Conservation (phyloP, 164 flowering plant genomes). For the Tetracentron sinense region DNA sequence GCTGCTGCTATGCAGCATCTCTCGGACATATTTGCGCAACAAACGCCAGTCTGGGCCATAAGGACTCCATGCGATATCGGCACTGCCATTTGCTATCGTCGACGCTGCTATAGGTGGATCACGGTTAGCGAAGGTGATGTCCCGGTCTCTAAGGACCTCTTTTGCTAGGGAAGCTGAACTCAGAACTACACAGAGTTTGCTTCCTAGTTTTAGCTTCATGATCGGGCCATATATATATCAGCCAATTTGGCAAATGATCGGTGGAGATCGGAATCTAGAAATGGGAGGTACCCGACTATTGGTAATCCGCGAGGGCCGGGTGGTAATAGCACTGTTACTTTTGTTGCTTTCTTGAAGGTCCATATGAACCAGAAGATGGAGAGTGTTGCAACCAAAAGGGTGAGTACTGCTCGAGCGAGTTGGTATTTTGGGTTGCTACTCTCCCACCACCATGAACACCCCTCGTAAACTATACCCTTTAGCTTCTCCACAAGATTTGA, state of each 20-base stretch:
- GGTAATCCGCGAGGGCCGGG: conserved; percentile 9
- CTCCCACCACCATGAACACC: too few relatives aligned
- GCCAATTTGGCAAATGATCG: conserved; percentile 11
- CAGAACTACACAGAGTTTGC: conserved; percentile 9
- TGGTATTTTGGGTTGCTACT: too few relatives aligned
- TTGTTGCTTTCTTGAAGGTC: too few relatives aligned
- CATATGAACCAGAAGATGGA: too few relatives aligned
- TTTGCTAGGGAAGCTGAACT: conserved; percentile 17
- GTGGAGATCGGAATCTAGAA: conserved; percentile 20
- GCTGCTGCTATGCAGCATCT: conserved; percentile 3
- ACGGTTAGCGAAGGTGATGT: conserved; percentile 15
- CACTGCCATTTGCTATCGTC: conserved; percentile 3
- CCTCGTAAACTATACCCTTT: too few relatives aligned
- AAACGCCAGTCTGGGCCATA: conserved; percentile 7
- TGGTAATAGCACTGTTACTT: too few relatives aligned
- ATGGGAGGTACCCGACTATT: conserved; percentile 23
- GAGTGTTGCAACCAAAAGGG: too few relatives aligned
- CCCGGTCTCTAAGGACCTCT: conserved; percentile 23
- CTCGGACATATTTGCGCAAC: background rate
- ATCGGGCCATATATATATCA: conserved; percentile 24
- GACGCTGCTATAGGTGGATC: background rate
- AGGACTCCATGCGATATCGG: conserved; percentile 6
- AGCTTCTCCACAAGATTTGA: too few relatives aligned
- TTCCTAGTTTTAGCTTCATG: conserved; percentile 16
- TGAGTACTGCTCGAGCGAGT: too few relatives aligned